These are phyloP conservation scores for Penicillium expansum DNA, from an alignment of 2,329 filamentous ascomycete species.

Conservation along the genomic window DNA sequence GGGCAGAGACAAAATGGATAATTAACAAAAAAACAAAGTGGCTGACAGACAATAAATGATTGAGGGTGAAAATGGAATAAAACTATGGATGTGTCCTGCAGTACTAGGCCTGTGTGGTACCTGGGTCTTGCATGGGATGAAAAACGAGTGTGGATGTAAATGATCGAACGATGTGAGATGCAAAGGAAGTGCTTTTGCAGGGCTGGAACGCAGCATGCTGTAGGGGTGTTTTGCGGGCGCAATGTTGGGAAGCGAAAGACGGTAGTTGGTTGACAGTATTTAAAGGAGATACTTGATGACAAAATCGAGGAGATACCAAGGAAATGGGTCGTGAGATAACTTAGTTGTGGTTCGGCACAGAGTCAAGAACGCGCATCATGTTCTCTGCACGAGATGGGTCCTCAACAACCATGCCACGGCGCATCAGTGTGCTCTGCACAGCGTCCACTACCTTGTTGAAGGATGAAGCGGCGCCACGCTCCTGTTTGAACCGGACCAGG, in stretches of 20 bases:
- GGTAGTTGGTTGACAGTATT: not conserved
- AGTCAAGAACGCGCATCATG: slow-evolving; percentile 53
- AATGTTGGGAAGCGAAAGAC: not conserved
- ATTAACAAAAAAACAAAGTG: not conserved
- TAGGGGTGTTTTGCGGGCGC: not conserved
- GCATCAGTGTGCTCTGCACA: slow-evolving; percentile 65
- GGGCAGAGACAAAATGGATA: not conserved
- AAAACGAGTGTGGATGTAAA: slow-evolving; percentile 8
- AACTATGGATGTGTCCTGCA: not conserved
- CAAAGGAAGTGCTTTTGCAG: slow-evolving; percentile 16
- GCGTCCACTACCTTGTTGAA: slow-evolving; percentile 81
- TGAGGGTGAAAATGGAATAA: not conserved
- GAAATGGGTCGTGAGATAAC: slow-evolving; percentile 1
- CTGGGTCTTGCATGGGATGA: not conserved
- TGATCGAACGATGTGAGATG: slow-evolving; percentile 2
- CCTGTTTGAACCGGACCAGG: slow-evolving; percentile 82
- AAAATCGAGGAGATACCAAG: not conserved
- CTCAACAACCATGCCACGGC: slow-evolving; percentile 64
- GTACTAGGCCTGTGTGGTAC: not conserved
- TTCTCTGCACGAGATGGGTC: slow-evolving; percentile 66
- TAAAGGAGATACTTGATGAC: not conserved
- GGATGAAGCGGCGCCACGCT: slow-evolving; percentile 84
- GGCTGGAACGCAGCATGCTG: slow-evolving; percentile 20
- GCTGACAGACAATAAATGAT: not conserved
- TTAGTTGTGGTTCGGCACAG: slow-evolving; percentile 16